Conservation (phyloP, 2,329 filamentous ascomycete species). For the Aspergillus nomiae region DNA sequence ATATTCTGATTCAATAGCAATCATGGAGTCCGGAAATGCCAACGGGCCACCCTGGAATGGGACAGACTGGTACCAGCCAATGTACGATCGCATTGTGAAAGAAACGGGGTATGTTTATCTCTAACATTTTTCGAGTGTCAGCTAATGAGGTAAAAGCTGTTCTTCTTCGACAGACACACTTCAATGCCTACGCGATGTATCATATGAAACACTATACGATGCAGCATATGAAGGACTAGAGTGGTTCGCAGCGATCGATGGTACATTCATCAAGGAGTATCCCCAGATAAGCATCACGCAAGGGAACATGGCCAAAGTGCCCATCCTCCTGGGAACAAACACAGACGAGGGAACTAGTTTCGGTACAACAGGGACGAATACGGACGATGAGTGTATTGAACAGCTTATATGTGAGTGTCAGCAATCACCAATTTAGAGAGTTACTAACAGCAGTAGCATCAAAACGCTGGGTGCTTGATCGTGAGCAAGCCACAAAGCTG, state of each 20-base stretch:
- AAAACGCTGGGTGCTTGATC: constrained; percentile 31
- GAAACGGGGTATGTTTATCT: constrained; percentile 22
- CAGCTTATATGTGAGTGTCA: constrained; percentile 27
- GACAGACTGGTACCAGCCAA: constrained; percentile 36
- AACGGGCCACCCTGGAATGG: constrained; percentile 35
- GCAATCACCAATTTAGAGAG: background rate
- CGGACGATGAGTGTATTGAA: constrained; percentile 53
- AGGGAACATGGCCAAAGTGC: constrained; percentile 64
- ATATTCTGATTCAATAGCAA: constrained; percentile 19
- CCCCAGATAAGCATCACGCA: constrained; percentile 56
- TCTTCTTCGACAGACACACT: constrained; percentile 28
- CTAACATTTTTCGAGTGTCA: background rate
- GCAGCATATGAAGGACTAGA: constrained; percentile 29
- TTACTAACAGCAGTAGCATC: constrained; percentile 17
- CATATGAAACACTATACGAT: constrained; percentile 27
- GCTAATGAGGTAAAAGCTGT: constrained; percentile 20
- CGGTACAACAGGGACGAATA: constrained; percentile 55
- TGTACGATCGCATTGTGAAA: constrained; percentile 34
- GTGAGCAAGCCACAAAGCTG: constrained; percentile 38
- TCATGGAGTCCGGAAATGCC: constrained; percentile 36
- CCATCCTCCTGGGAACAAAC: constrained; percentile 65
- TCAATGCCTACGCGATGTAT: constrained; percentile 31
- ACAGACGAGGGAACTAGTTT: constrained; percentile 66
- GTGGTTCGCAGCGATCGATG: constrained; percentile 53
- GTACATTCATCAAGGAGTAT: constrained; percentile 57